Base-by-base conservation (phyloP, 495 filamentous ascomycete genomes). In the Hypoxylon intermedium region DNA sequence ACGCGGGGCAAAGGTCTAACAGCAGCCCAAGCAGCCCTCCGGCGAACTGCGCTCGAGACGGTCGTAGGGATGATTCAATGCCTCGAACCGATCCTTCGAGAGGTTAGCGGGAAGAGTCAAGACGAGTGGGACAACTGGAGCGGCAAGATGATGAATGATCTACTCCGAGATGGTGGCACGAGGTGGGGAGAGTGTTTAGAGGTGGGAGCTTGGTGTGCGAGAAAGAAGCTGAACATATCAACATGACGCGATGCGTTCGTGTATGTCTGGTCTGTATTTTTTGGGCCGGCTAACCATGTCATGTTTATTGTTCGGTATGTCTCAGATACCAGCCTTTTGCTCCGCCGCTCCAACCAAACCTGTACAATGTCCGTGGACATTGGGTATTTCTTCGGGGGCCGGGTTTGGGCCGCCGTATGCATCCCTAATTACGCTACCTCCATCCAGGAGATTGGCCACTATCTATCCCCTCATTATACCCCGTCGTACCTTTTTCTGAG, bases 121-220 rank as follows among this genome's bases (percentile, higher is more conserved):
- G 90, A 95, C 60, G 93, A 97, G 74, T 98, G 91, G 92, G 90
- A 96, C 71, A 78, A 85, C 34, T 96, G 92, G 93, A 86, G 89
- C 77, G 85, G 88, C 28, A 89, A 87, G 63, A 89, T 96, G 88
- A 93, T 88, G 79, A 82, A 82, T 36, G 89, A 92, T 75, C 77
- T 96, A 69, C 80, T 96, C 59, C 87, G 89, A 67, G 83, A 90
- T 56, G 85, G 86, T 38, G 89, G 91, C 16, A 85, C 91, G 19
- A 83, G 85, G 28, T 90, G 85, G 77, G 91, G 93, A 36, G 93
- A 98, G 75, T 95, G 92, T 73, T 75, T 98, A 38, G 93, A 97
- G 79, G 83, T 94, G 53, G 93, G 92, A 47, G 92, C 90, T n/a
- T 96, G 92, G 92, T 95, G 91, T 88, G 92, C 90, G 61, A 79